These are phyloP conservation scores for Conringia planisiliqua DNA, from an alignment of 345 rosid species.

Conservation along the genomic window DNA sequence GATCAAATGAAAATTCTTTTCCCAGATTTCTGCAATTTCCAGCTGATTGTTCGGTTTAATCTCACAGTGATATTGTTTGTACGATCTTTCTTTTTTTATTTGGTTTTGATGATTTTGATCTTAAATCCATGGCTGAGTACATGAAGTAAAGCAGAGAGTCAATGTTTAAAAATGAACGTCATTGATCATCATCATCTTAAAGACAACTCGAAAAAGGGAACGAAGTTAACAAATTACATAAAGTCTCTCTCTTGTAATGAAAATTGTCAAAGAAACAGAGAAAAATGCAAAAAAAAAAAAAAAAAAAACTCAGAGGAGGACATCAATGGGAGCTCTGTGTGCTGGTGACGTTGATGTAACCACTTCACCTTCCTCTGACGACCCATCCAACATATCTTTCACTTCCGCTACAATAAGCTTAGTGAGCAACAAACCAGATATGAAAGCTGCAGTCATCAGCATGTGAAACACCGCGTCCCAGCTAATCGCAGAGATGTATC, in stretches of 20 bases:
- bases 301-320: slow-evolving; percentile 5
- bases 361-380: slow-evolving; percentile 23
- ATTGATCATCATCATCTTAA: not conserved
- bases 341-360: slow-evolving; percentile 15
- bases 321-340: slow-evolving; percentile 32
- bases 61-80: not conserved
- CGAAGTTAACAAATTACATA: not conserved
- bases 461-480: slow-evolving; percentile 89
- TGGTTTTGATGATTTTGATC: not conserved
- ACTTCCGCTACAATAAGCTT: slow-evolving; percentile 72
- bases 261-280: not conserved
- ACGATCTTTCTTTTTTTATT: not conserved
- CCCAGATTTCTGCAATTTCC: not conserved
- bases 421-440: slow-evolving; percentile 80
- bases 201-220: not conserved
- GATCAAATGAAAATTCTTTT: not conserved
- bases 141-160: not conserved
- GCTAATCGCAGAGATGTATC: slow-evolving; percentile 78
- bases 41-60: not conserved
- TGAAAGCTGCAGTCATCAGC: slow-evolving; percentile 85
- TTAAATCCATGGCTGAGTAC: not conserved
- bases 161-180: not conserved
- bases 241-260: not conserved
- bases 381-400: slow-evolving; percentile 46
- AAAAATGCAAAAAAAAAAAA: too few relatives aligned